A percentile compares a stretch with the other conserved stretches of the same genome.
These are phyloP conservation scores for Forsythia suspensa DNA, from an alignment of 257 asterid species.

Conservation along the genomic window DNA sequence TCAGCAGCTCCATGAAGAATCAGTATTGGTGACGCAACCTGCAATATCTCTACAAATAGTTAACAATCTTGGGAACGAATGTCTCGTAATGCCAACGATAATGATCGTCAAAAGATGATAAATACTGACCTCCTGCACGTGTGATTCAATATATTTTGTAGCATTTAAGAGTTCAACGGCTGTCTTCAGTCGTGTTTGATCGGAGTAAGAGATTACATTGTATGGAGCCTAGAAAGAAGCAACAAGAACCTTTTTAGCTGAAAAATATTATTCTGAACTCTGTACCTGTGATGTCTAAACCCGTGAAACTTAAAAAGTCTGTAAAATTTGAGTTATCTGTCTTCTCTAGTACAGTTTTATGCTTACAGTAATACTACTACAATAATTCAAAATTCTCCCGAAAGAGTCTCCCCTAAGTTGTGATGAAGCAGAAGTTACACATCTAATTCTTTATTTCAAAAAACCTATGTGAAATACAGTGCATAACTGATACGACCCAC, in stretches of 20 bases:
- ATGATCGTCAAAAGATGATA: not conserved
- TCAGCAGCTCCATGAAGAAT: slow-evolving; percentile 93
- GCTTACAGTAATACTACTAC: not conserved
- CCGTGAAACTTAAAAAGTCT: not conserved
- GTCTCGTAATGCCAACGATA: not conserved
- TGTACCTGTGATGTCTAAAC: not conserved
- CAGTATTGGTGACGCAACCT: slow-evolving; percentile 83
- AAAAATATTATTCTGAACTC: not conserved
- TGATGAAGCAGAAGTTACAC: not conserved
- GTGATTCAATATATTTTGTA: slow-evolving; percentile 73
- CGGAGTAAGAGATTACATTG: slow-evolving; percentile 88
- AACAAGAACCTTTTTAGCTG: not conserved
- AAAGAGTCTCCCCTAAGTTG: not conserved
- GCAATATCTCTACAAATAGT: not conserved
- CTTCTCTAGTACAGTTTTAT: not conserved
- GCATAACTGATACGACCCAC: not conserved
- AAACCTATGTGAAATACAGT: not conserved
- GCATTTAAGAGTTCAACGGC: slow-evolving; percentile 93
- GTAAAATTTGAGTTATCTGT: too few species aligned
- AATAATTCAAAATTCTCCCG: not conserved
- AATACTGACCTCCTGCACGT: slow-evolving; percentile 65
- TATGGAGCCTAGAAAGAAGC: slow-evolving; percentile 63
- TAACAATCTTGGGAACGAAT: not conserved
- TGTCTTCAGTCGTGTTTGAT: slow-evolving; percentile 75
- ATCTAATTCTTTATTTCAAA: not conserved